Percentiles rank a stretch among this genome's conserved stretches.
Evolutionary conservation across 495 filamentous ascomycete species (phyloP).

Genomic region (Xanthoparmelia taractica): DNA sequence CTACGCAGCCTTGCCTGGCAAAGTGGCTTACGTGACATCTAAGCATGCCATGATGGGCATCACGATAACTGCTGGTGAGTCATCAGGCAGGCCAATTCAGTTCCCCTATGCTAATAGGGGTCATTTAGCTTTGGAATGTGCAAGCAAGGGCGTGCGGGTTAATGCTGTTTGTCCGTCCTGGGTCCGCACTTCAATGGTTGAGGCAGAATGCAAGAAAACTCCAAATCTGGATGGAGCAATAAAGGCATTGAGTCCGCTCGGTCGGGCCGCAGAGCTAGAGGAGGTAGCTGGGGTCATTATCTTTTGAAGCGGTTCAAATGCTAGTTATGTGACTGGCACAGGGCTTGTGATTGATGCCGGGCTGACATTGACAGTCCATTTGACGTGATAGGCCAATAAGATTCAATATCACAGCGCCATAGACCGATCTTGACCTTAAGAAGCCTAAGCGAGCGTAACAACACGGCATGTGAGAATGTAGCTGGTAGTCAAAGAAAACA

Average conservation of each 20-base stretch:
- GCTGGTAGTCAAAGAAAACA: no score
- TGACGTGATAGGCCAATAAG: no score
- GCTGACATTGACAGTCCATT: neutral
- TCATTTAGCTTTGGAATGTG: conserved; percentile 7
- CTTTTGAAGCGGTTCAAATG: conserved; percentile 9
- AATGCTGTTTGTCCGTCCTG: conserved; percentile 17
- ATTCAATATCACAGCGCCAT: no score
- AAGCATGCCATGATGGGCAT: conserved; percentile 17
- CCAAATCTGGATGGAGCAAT: conserved; percentile 2
- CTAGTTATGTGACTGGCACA: conserved; percentile 13
- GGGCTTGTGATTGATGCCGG: conserved; percentile 18
- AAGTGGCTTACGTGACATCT: conserved; percentile 5
- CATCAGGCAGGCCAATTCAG: neutral
- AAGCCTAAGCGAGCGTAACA: no score
- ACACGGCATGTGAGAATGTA: no score
- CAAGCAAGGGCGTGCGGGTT: conserved; percentile 7
- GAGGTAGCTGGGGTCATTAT: conserved; percentile 12
- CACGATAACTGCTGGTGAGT: conserved; percentile 15
- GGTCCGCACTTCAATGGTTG: conserved; percentile 19
- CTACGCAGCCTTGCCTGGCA: neutral
- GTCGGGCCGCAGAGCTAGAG: conserved; percentile 6
- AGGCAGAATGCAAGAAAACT: neutral
- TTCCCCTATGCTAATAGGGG: neutral
- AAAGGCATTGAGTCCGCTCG: neutral
- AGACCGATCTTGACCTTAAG: no score